These are phyloP conservation scores for Colletotrichum tropicale DNA, from an alignment of 2,329 filamentous ascomycete genomes.

Conservation along the genomic window DNA sequence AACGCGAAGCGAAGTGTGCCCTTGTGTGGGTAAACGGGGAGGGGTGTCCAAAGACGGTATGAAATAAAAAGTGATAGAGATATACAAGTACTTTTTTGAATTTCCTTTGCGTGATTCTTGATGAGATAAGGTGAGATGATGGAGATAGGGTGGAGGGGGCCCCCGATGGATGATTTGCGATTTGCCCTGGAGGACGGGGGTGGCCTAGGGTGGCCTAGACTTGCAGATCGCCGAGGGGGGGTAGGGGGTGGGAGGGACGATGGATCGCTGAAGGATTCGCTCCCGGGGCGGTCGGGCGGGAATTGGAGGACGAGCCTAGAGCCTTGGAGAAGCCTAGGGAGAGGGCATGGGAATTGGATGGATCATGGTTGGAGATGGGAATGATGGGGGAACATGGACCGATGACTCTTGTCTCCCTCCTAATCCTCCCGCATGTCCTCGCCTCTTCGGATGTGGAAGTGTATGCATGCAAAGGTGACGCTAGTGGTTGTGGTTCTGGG, in stretches of 20 bases:
- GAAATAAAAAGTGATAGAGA: background rate
- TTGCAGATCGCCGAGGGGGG: conserved; percentile 9
- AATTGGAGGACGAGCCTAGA: background rate
- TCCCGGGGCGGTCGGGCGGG: conserved; percentile 5
- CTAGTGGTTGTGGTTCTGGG: background rate
- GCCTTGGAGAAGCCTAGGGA: background rate
- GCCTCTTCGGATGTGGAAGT: background rate
- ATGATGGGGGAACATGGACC: background rate
- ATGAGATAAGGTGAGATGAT: conserved; percentile 3
- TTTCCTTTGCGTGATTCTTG: background rate
- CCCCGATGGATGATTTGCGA: background rate
- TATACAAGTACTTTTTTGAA: background rate
- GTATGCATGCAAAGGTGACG: background rate
- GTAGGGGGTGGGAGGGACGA: background rate
- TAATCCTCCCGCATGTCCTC: background rate
- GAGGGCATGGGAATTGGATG: background rate
- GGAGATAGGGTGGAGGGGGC: background rate
- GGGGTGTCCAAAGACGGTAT: background rate
- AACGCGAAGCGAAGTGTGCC: background rate
- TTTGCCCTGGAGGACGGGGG: background rate
- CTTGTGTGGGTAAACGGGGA: background rate
- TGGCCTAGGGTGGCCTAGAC: conserved; percentile 6
- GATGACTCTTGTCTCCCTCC: background rate
- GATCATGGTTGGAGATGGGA: background rate
- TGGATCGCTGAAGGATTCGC: conserved; percentile 14